Evolutionary conservation across 176 grass and related monocot species (phyloP), one percentile per base, ranked within the genome.

Genomic region (Olyra latifolia): DNA sequence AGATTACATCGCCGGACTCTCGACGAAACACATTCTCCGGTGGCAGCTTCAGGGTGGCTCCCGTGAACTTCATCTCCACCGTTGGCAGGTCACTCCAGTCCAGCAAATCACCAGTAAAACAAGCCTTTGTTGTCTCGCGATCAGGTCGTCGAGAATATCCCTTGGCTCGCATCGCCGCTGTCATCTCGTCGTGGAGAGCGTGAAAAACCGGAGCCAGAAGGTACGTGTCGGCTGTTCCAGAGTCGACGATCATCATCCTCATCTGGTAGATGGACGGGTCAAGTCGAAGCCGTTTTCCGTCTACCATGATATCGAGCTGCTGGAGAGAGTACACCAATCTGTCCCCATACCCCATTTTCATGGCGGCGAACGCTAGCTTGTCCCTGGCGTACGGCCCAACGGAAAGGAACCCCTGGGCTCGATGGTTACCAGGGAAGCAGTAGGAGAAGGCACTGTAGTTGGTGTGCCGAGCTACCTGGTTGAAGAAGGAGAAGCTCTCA

Each of bases 371-470:
- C 35, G 27, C 23, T 11, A 78, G 73, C 23, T 54, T 67, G 10
- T 23, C 55, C n/a, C 30, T 7, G 0, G 23, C 49, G 50, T 80
- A 86, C 2, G 69, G 61, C 2, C 69, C 76, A 12, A 80, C 30
- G 61, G 62, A 58, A 2, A 87, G 16, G 20, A 80, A 75, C 2
- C 84, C 84, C 62, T 67, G 50, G 0, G 64, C 47, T 2, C 13
- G 13, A 20, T 68, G 41, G 14, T 81, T 42, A 20, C n/a, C 28
- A 11, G 77, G 84, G 20, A 87, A 87, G 62, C 84, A 81, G 52
- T 87, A 80, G 52, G 84, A 56, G 40, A 87, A 81, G 1, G 84
- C 70, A 0, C 2, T 57, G 62, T 87, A 75, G 53, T 57, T 80
- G 9, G 70, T 81, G 19, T 30, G 50, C 2, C 17, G 42, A 4